A percentile compares a stretch with the other conserved stretches of the same genome.
These are phyloP conservation scores for Aspergillus vadensis DNA, from an alignment of 2,329 filamentous ascomycete genomes.

Conservation along the genomic window DNA sequence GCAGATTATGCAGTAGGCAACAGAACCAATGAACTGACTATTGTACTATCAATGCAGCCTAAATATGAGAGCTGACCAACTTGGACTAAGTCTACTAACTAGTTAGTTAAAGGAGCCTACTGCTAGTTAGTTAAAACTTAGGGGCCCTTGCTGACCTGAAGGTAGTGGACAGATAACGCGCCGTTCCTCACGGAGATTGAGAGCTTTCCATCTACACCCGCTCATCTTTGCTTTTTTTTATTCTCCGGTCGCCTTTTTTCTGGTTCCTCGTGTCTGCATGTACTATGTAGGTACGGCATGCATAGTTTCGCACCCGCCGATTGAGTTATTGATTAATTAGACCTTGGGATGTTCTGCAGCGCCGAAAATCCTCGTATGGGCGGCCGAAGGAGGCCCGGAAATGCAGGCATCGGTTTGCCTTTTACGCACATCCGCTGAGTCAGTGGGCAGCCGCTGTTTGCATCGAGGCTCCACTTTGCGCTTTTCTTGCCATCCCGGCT, in stretches of 20 bases:
- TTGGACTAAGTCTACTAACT: neutral
- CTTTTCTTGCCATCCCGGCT: neutral
- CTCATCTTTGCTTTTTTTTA: neutral
- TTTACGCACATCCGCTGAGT: slow-evolving; percentile 3
- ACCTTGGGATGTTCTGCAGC: neutral
- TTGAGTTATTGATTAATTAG: neutral
- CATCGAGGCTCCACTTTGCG: neutral
- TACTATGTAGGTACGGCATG: slow-evolving; percentile 6
- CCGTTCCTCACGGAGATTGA: neutral
- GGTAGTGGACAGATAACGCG: neutral
- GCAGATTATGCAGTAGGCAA: neutral
- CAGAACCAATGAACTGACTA: neutral
- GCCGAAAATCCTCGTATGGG: neutral
- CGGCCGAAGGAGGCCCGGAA: neutral
- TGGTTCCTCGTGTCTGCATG: slow-evolving; percentile 1
- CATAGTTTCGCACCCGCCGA: neutral
- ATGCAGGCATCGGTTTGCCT: neutral
- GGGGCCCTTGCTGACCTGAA: neutral
- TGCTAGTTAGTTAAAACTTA: neutral
- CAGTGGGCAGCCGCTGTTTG: slow-evolving; percentile 1
- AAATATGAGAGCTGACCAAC: neutral
- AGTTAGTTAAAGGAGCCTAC: neutral
- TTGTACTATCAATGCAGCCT: neutral
- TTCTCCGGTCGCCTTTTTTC: neutral
- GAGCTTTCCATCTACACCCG: neutral